phyloP scores from a whole-genome alignment of 768 basidiomycete genomes.

The Kondoa subrosea region DNA sequence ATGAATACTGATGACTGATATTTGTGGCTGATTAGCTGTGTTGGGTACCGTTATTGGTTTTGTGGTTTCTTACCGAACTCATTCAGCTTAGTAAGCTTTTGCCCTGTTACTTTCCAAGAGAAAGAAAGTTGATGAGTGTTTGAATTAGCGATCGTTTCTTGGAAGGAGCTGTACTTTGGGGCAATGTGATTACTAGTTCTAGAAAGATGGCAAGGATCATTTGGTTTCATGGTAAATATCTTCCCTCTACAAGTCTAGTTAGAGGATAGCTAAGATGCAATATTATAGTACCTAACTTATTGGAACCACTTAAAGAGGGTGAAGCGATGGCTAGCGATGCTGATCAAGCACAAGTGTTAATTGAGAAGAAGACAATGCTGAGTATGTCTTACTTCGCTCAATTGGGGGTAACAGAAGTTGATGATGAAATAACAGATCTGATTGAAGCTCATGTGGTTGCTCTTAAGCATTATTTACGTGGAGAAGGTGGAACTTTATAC shows the following conservation, averaged over 20 bases:
- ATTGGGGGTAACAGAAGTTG: neutral
- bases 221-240: slow-evolving; percentile 3
- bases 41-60: neutral
- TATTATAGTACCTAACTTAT: neutral
- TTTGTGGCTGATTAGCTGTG: neutral
- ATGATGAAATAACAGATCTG: slow-evolving; percentile 8
- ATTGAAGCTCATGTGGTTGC: slow-evolving; percentile 16
- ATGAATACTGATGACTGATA: neutral
- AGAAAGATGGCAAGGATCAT: slow-evolving; percentile 1
- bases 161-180: slow-evolving; percentile 4
- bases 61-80: neutral
- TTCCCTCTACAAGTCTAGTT: neutral
- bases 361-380: slow-evolving; percentile 9
- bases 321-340: neutral
- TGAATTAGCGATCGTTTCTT: neutral
- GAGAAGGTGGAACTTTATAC: neutral
- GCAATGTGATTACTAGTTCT: neutral
- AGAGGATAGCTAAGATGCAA: neutral
- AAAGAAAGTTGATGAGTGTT: neutral
- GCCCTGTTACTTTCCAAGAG: neutral
- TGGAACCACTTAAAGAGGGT: slow-evolving; percentile 4
- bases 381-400: neutral
- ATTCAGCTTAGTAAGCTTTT: neutral
- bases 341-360: slow-evolving; percentile 3
- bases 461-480: slow-evolving; percentile 16